Evolutionary conservation across 2,329 filamentous ascomycete genomes (phyloP), one percentile per base, ranked within the genome.

Genomic region (Microsporum canis): DNA sequence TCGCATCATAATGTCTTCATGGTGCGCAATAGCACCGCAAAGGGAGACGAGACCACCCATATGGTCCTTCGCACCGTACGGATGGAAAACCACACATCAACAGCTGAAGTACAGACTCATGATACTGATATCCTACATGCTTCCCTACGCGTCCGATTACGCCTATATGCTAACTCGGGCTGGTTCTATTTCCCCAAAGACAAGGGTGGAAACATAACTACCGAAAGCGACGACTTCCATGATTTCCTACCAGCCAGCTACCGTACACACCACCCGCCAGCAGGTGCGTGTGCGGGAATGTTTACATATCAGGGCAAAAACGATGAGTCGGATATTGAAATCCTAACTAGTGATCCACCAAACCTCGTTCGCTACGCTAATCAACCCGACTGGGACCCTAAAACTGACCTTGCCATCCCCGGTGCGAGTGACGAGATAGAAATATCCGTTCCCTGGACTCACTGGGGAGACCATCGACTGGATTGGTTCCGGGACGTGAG

Each of bases 321-420:
- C 34, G 78, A 78, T 65, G 80, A 82, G 66, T 78, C 76, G 0
- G 80, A 82, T 63, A 78, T 82, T 63, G 80, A 82, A 68, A 79
- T 82, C 62, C 69, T 81, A 8, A 82, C 79, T 1, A 68, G 71
- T 3, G 79, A 81, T 59, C 73, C 76, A 0, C 70, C 68, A 0
- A 69, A 72, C 60, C 73, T 71, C 3, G 73, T 80, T 3, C 76
- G 75, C 38, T 76, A 75, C 56, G 70, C 73, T 14, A 77, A 76
- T 60, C 76, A 77, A 61, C 75, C 75, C 1, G 74, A 75, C 61
- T 76, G 75, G 61, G 71, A 76, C 61, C 67, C 71, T 1, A 41
- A 65, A 36, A 69, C 67, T 1, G 72, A 74, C 49, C 55, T 62
- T 3, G 66, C 68, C 39, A 72, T 76, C 29, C 71, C 71, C 2